These are phyloP conservation scores for Dictyostelium firmibasis DNA, from an alignment of 78 protist genomes.

Conservation along the genomic window DNA sequence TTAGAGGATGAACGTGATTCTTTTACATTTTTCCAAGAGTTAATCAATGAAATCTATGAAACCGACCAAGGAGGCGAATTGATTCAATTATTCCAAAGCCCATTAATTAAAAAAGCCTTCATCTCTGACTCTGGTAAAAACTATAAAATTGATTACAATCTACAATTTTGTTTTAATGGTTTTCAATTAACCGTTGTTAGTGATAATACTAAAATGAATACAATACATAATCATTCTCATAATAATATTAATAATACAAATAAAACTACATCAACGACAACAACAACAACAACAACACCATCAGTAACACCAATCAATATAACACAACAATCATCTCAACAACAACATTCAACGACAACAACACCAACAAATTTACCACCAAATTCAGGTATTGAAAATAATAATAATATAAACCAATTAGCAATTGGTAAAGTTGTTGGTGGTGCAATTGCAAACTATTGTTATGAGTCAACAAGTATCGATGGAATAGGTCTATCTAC, in stretches of 20 bases:
- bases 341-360: neutral
- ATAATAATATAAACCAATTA: slow-evolving; percentile 31
- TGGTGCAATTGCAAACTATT: slow-evolving; percentile 58
- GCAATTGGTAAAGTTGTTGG: slow-evolving; percentile 60
- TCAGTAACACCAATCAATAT: neutral
- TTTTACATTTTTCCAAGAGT: slow-evolving; percentile 34
- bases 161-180: slow-evolving; percentile 40
- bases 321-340: neutral
- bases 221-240: neutral
- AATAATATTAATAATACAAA: too few relatives aligned
- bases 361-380: neutral
- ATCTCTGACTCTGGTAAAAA: slow-evolving; percentile 28
- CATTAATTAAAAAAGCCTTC: slow-evolving; percentile 54
- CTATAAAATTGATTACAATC: neutral
- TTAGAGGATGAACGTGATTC: slow-evolving; percentile 31
- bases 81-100: slow-evolving; percentile 54
- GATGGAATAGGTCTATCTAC: neutral
- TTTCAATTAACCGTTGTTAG: slow-evolving; percentile 12
- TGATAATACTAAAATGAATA: neutral
- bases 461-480: slow-evolving; percentile 15
- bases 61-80: slow-evolving; percentile 70
- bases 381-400: neutral
- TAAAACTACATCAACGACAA: neutral
- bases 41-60: slow-evolving; percentile 73
- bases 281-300: neutral